Evolutionary conservation across 345 rosid genomes (phyloP).

Genomic region (Camelina sativa): DNA sequence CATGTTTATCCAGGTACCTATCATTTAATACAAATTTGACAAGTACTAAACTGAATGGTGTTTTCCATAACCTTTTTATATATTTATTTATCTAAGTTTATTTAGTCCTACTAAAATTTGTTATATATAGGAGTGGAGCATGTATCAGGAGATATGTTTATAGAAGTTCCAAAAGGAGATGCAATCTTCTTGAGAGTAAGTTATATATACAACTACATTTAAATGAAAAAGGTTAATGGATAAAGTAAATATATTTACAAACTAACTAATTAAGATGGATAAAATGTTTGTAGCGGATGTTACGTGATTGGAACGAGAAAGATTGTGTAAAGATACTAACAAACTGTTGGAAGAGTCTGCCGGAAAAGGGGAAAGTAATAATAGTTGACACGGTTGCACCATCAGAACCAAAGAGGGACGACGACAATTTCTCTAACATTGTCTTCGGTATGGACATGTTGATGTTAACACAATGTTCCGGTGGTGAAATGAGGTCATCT

Average conservation of each 20-base stretch:
- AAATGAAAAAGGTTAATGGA: not conserved
- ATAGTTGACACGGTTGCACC: conserved; percentile 18
- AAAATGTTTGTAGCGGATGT: conserved; percentile 5
- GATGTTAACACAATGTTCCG: not conserved
- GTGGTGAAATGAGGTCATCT: not conserved
- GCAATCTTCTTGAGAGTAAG: conserved; percentile 77
- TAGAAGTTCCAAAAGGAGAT: conserved; percentile 63
- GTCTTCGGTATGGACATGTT: conserved; percentile 24
- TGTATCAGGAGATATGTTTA: conserved; percentile 86
- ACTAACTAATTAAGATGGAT: not conserved
- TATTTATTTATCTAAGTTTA: not conserved
- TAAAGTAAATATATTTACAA: not conserved
- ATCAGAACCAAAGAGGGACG: not conserved
- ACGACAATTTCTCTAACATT: conserved; percentile 1
- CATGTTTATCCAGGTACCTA: conserved; percentile 31
- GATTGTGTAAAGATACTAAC: conserved; percentile 13
- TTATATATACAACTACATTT: not conserved
- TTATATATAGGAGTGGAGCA: conserved; percentile 61
- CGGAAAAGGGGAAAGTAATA: conserved; percentile 20
- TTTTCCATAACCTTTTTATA: not conserved
- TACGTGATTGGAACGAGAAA: conserved; percentile 25
- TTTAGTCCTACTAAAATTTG: not conserved
- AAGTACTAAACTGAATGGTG: not conserved
- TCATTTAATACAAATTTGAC: not conserved
- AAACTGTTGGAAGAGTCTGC: conserved; percentile 21